Conservation (phyloP, 169 alveolate species). For the Babesia gibsoni region DNA sequence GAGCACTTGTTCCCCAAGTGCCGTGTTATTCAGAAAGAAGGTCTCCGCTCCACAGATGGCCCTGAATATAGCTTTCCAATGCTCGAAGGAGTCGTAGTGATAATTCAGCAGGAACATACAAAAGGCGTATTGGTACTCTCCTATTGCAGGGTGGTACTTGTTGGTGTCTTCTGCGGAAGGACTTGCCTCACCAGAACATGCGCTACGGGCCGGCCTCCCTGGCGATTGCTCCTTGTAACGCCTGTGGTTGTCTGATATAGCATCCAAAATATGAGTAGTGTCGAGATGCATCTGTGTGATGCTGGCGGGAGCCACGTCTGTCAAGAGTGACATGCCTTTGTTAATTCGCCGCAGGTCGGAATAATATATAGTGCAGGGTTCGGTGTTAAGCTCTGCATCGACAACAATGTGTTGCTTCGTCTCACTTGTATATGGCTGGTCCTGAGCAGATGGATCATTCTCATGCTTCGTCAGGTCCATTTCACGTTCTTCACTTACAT, state of each 20-base stretch:
- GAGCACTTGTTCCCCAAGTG: background rate
- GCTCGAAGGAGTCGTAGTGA: conserved; percentile 49
- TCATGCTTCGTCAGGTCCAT: too few relatives aligned
- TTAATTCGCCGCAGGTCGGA: conserved; percentile 42
- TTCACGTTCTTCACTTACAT: too few relatives aligned
- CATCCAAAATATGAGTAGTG: conserved; percentile 42
- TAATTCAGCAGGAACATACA: conserved; percentile 40
- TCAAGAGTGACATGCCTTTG: background rate
- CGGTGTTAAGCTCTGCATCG: conserved; percentile 1
- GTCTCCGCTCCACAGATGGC: conserved; percentile 49
- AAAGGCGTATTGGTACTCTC: conserved; percentile 55
- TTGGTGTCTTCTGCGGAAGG: background rate
- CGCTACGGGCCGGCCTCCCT: too few relatives aligned
- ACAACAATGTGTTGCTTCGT: too few relatives aligned
- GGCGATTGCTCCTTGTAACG: background rate
- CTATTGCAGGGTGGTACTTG: conserved; percentile 24
- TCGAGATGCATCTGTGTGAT: conserved; percentile 47
- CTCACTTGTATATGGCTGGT: too few relatives aligned
- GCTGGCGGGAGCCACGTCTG: conserved; percentile 8
- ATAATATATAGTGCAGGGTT: conserved; percentile 36
- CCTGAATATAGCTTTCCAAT: conserved; percentile 38
- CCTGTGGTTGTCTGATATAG: conserved; percentile 9
- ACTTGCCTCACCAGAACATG: too few relatives aligned
- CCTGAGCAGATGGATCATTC: too few relatives aligned
- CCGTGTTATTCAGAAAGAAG: conserved; percentile 3